Base-by-base conservation (phyloP, 192 early-diverging fungal species). In the Coemansia sp. region DNA sequence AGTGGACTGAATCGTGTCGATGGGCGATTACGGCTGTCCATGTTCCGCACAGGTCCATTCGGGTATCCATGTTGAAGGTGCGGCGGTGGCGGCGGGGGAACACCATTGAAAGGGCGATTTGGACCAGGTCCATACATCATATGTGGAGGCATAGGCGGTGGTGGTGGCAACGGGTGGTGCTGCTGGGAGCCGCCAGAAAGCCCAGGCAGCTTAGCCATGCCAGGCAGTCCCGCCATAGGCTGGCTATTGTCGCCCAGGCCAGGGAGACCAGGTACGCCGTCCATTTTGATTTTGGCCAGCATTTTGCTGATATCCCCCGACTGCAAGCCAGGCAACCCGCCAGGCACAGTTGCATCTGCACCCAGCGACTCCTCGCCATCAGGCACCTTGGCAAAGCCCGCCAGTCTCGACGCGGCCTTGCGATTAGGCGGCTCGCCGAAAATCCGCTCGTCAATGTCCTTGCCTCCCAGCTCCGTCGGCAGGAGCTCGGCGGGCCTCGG, bases 401-500 rank as follows among this genome's bases (percentile, higher is more conserved):
- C 36, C 36, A 38, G 36, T 8, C 36, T 38, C 36, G 36, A 38
- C 9, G 36, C 36, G 6, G 36, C 36, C 36, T 38, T 38, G 36
- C 36, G 3, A 41, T 83, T 75, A 13, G 72, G 27, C 27, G 66
- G 29, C 2, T 68, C 70, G 34, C 73, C 69, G 34, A 77, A 83
- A 8, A 83, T 69, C 27, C 81, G 68, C 52, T 67, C 72, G 29
- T 83, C 76, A 4, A 68, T 43, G 0, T 78, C 81, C 20, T 20
- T 27, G 29, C 64, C 69, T 1, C 72, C 81, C 61, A 84, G 64
- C 57, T 79, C 77, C 0, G 82, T 84, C 3, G 73, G 78, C 39
- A 84, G 58, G 33, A 74, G 64, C 39, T 85, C 83, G 58, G 93
- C 98, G 6, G 98, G 98, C 16, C 98, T 86, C 38, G 95, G 93